A percentile compares a stretch with the other conserved stretches of the same genome.
Conservation (phyloP, 768 basidiomycete species). For the Boletus insuetus region DNA sequence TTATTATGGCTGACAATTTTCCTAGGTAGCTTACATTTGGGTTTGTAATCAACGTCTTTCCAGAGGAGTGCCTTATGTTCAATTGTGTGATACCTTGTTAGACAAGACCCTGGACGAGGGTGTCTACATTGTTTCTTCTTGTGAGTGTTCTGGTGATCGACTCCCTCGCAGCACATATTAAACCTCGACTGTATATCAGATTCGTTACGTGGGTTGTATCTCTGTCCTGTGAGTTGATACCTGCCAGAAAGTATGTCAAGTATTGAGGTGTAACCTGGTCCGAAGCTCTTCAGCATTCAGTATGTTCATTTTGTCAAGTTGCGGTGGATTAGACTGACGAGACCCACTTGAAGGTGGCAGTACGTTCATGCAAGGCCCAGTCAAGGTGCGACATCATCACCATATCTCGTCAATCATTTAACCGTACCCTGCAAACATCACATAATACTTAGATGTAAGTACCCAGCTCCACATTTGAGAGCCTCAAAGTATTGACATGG, state of each 20-base stretch:
- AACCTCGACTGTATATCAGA: not conserved
- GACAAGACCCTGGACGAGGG: not conserved
- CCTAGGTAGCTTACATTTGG: not conserved
- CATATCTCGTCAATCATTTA: too few species aligned
- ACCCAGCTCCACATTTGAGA: not conserved
- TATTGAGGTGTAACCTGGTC: not conserved
- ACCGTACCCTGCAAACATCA: not conserved
- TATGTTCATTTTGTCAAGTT: not conserved
- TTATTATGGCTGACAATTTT: not conserved
- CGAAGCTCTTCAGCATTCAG: not conserved
- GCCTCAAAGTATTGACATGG: not conserved
- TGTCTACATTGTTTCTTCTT: too few species aligned
- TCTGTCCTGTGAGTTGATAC: not conserved
- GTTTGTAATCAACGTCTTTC: not conserved
- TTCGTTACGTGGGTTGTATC: not conserved
- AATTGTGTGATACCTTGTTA: not conserved
- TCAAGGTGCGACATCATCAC: not conserved
- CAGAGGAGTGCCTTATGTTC: not conserved
- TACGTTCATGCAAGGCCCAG: not conserved
- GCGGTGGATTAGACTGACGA: not conserved
- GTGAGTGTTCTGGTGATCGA: not conserved
- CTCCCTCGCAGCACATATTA: not conserved
- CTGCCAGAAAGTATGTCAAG: not conserved
- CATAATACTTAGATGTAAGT: not conserved
- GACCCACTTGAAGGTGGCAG: not conserved